These are phyloP conservation scores for Macroventuria anomochaeta DNA, from an alignment of 2,329 filamentous ascomycete species.

Conservation along the genomic window DNA sequence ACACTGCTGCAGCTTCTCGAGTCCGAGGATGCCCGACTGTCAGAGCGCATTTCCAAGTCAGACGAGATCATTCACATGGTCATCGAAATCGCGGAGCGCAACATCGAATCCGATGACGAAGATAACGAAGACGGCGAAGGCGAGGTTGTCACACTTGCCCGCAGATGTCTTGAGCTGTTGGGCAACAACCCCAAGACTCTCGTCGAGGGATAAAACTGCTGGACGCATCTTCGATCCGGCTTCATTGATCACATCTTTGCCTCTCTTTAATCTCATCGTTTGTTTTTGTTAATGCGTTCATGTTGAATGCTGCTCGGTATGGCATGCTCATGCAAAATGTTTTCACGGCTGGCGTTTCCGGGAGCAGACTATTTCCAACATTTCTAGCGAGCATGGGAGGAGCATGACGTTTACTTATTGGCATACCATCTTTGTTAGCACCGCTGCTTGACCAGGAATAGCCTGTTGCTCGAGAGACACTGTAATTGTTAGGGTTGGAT, in stretches of 20 bases:
- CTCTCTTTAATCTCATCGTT: slow-evolving; percentile 30
- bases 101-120: slow-evolving; percentile 85
- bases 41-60: slow-evolving; percentile 85
- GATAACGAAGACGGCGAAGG: slow-evolving; percentile 89
- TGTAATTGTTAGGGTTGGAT: slow-evolving; percentile 36
- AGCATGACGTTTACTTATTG: slow-evolving; percentile 42
- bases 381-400: slow-evolving; percentile 51
- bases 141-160: slow-evolving; percentile 89
- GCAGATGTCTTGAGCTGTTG: slow-evolving; percentile 85
- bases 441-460: slow-evolving; percentile 13
- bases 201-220: slow-evolving; percentile 70
- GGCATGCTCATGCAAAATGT: slow-evolving; percentile 29
- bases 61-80: slow-evolving; percentile 93
- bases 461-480: slow-evolving; percentile 24
- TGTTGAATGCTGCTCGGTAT: slow-evolving; percentile 28
- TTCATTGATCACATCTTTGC: slow-evolving; percentile 29
- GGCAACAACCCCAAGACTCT: slow-evolving; percentile 80
- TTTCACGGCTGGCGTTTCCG: slow-evolving; percentile 39
- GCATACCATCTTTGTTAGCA: slow-evolving; percentile 42
- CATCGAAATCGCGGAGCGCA: slow-evolving; percentile 86
- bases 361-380: slow-evolving; percentile 37
- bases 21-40: slow-evolving; percentile 89
- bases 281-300: slow-evolving; percentile 35
- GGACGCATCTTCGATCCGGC: slow-evolving; percentile 30
- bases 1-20: slow-evolving; percentile 94